These are phyloP conservation scores for Hyphopichia buzzinii DNA, from an alignment of 1,139 yeast genomes.

Conservation along the genomic window DNA sequence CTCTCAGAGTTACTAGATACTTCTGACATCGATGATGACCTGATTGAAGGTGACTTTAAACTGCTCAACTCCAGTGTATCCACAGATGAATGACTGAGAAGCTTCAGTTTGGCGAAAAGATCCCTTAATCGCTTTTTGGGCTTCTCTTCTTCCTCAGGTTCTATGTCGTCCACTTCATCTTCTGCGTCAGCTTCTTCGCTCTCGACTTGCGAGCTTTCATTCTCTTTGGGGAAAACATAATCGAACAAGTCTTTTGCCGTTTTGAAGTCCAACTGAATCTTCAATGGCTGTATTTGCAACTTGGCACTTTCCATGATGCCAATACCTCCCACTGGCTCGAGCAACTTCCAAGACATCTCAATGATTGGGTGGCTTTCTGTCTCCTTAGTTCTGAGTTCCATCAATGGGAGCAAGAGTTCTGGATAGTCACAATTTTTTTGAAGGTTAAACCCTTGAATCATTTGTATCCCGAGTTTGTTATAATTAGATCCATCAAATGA, in stretches of 20 bases:
- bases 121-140: slow-evolving; percentile 1
- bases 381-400: slow-evolving; percentile 11
- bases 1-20: slow-evolving; percentile 1
- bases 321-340: slow-evolving; percentile 86
- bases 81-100: not conserved
- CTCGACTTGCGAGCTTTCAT: slow-evolving; percentile 9
- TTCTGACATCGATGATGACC: slow-evolving; percentile 1
- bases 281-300: slow-evolving; percentile 64
- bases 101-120: slow-evolving; percentile 1
- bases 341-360: slow-evolving; percentile 65
- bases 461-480: slow-evolving; percentile 56
- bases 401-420: slow-evolving; percentile 62
- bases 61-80: not conserved
- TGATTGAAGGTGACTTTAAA: not conserved
- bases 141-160: not conserved
- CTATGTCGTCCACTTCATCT: slow-evolving; percentile 2
- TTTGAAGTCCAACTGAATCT: slow-evolving; percentile 68
- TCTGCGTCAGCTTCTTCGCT: slow-evolving; percentile 5
- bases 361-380: slow-evolving; percentile 37
- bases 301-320: slow-evolving; percentile 48
- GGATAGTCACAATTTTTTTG: slow-evolving; percentile 64
- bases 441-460: slow-evolving; percentile 73
- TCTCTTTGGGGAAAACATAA: slow-evolving; percentile 61
- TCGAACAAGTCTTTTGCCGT: slow-evolving; percentile 62
- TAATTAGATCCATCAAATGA: slow-evolving; percentile 54